Evolutionary conservation across 2,329 filamentous ascomycete genomes (phyloP).

Genomic region (Beauveria bassiana): DNA sequence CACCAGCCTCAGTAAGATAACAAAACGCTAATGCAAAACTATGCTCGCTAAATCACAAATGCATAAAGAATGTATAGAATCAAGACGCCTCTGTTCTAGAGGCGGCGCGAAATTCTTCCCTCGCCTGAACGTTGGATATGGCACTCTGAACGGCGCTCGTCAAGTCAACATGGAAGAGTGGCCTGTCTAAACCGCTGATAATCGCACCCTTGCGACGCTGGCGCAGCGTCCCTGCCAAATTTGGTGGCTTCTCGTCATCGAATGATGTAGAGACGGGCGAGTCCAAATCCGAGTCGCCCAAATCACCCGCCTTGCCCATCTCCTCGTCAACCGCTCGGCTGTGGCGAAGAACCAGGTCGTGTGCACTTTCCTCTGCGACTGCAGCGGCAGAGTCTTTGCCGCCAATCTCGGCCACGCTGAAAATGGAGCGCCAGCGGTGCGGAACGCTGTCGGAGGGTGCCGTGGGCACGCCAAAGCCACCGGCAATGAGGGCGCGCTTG

Average conservation of each 20-base stretch:
- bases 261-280: slow-evolving; percentile 18
- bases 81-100: neutral
- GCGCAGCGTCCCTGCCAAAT: slow-evolving; percentile 15
- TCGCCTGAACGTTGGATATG: slow-evolving; percentile 65
- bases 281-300: slow-evolving; percentile 22
- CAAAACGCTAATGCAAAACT: neutral
- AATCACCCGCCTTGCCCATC: slow-evolving; percentile 25
- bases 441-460: slow-evolving; percentile 35
- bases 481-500: slow-evolving; percentile 78
- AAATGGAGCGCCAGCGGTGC: slow-evolving; percentile 86
- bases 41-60: slow-evolving; percentile 5
- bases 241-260: slow-evolving; percentile 28
- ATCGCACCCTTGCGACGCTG: slow-evolving; percentile 49
- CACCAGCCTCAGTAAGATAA: neutral
- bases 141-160: slow-evolving; percentile 84
- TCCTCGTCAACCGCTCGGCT: slow-evolving; percentile 25
- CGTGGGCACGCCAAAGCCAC: slow-evolving; percentile 80
- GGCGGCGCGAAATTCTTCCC: slow-evolving; percentile 26
- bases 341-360: slow-evolving; percentile 30
- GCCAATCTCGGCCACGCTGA: slow-evolving; percentile 82
- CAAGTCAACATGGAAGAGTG: slow-evolving; percentile 89
- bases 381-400: slow-evolving; percentile 63
- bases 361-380: slow-evolving; percentile 55
- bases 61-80: neutral
- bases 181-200: slow-evolving; percentile 79